Conservation (phyloP, 2,329 filamentous ascomycete species). For the Triangularia setosa region DNA sequence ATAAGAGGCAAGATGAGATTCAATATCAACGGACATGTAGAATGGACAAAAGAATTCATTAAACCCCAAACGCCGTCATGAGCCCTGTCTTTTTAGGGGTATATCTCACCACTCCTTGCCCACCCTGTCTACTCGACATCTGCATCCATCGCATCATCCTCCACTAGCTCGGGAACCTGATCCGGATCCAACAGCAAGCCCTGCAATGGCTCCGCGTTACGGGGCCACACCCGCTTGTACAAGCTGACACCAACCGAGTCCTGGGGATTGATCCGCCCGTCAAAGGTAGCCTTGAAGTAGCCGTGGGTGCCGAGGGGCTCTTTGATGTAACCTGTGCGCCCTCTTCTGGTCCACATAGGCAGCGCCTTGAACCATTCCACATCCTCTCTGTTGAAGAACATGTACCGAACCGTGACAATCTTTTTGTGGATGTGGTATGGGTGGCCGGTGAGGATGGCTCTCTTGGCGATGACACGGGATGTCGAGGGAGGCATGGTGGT, state of each 20-base stretch:
- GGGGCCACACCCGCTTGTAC: constrained; percentile 82
- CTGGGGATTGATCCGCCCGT: constrained; percentile 91
- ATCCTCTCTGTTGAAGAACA: constrained; percentile 98
- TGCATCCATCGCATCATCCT: constrained; percentile 29
- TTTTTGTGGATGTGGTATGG: constrained; percentile 99
- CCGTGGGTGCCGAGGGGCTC: constrained; percentile 93
- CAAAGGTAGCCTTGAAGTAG: constrained; percentile 99
- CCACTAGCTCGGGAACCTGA: constrained; percentile 13
- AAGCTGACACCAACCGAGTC: constrained; percentile 88
- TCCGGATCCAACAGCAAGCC: constrained; percentile 36
- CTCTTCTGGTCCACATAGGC: constrained; percentile 88
- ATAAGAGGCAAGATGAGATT: neutral
- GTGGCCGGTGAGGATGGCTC: constrained; percentile 89
- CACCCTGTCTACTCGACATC: constrained; percentile 17
- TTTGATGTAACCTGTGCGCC: constrained; percentile 86
- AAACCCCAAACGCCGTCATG: constrained; percentile 19
- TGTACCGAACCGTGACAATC: constrained; percentile 94
- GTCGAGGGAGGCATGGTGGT: constrained; percentile 76
- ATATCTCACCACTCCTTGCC: neutral
- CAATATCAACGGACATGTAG: too few species aligned
- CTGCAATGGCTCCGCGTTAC: constrained; percentile 53
- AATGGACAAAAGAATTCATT: constrained; percentile 13
- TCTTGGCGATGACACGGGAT: constrained; percentile 83
- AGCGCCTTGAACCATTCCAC: constrained; percentile 97
- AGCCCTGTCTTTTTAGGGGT: neutral